Base-by-base conservation (phyloP, 176 grass and related monocot species). In the Oryza glumipatula region DNA sequence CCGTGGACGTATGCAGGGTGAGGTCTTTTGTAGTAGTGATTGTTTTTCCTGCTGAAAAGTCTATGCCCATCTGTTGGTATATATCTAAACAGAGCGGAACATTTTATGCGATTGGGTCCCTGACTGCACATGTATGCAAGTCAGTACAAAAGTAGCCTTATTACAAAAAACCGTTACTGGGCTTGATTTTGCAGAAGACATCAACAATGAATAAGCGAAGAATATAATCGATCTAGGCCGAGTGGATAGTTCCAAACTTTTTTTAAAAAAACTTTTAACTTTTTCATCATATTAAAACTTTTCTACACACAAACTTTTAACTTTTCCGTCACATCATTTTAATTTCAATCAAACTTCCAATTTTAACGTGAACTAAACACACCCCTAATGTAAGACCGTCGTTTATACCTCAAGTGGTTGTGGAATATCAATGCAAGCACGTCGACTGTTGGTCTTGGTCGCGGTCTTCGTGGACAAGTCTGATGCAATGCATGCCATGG, bases 11-110 rank as follows among this genome's bases (percentile, higher is more conserved):
- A 73, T 56, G 66, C 22, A 39, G 65, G 74, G 52, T 7, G 5
- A 82, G 14, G 22, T 44, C 15, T 76, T 76, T 58, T 15, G 3
- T 58, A 0, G 26, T 44, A 83, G 66, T 83, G 11, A 80, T 80
- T 79, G 63, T 10, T 63, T 63, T 58, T 58, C 17, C 5, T 21
- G 54, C 19, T 58, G 54, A 58, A 6, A 58, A 9, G 17, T 56
- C 16, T 56, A 7, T 56, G 4, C 54, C 19, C 54, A 14, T 21
- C 2, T 58, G 54, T 56, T 56, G 51, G 51, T 13, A 1, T 13
- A 1, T 49, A 49, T 49, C 12, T 15, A 49, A 49, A 49, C 47
- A 4, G 52, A 7, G 8, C 52, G 5, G 5, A 5, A 13, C 16
- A 19, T 56, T 19, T 56, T 56, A 17, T 56, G 16, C 52, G 1